Evolutionary conservation across 352 stramenopile genomes (phyloP), one percentile per base, ranked within the genome.

Genomic region (Phytophthora podocarpi): DNA sequence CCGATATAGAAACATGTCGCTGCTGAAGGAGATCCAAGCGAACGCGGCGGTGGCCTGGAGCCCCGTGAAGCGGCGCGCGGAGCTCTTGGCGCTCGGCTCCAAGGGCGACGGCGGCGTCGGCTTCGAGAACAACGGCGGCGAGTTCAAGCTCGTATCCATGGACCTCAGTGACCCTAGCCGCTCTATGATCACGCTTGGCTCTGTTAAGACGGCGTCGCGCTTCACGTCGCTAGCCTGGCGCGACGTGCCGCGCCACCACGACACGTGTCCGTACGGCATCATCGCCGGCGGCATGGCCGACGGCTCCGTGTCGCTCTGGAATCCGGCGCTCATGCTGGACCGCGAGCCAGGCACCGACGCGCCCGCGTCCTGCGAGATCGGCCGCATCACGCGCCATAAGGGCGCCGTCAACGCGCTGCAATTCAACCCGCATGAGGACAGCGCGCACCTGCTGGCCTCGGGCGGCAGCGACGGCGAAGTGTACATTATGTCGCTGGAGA

Each of bases 111-210:
- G 94, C 60, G 96, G 96, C 53, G 86, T 85, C 45, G 94, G 95
- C 45, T 99, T 99, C 73, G 97, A 99, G 68, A 97, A 99, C 78
- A 98, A 96, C 40, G 97, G 97, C 30, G 97, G 97, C 49, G 91
- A 98, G 76, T 89, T 99, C 52, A 97, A 98, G 80, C 64, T 99
- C 37, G 97, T 99, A 59, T 91, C 90, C 49, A 89, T 99, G 76
- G 85, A 97, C 75, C 82, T 98, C 34, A 85, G 82, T 65, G 67
- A 93, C 37, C 74, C 85, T 13, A 67, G 71, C 27, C 81, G 85
- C 24, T 79, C 71, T 9, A 83, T 97, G 66, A 52, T 87, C 52
- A 83, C 87, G 56, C 70, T 98, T 9, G 90, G 89, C 8, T 82
- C 80, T 9, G 70, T 98, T 60, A 97, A 97, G 74, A 98, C 91